A percentile compares a stretch with the other conserved stretches of the same genome.
phyloP scores from a whole-genome alignment of 371 early-diverging fungal genomes.

The Mortierella sp. region DNA sequence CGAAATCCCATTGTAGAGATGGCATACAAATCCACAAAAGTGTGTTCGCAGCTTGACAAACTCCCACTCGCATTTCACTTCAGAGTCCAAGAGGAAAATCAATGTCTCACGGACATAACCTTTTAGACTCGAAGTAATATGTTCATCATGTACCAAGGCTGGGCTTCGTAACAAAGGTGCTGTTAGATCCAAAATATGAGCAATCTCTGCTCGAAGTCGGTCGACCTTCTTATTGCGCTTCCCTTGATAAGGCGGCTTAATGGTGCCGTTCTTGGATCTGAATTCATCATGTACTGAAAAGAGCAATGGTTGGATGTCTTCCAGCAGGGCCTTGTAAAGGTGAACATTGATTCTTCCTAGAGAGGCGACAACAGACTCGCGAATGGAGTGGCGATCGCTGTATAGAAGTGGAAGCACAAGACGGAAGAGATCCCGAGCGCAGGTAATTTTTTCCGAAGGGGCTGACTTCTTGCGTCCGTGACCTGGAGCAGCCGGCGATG shows the following conservation, averaged over 20 bases:
- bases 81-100: constrained; percentile 74
- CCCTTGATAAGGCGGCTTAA: constrained; percentile 71
- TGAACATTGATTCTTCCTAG: constrained; percentile 78
- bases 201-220: constrained; percentile 80
- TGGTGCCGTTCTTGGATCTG: constrained; percentile 59
- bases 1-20: constrained; percentile 80
- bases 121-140: constrained; percentile 72
- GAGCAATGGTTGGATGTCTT: constrained; percentile 76
- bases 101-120: constrained; percentile 81
- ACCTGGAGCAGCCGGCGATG: constrained; percentile 43
- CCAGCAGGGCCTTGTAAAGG: constrained; percentile 76
- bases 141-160: constrained; percentile 72
- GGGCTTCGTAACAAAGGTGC: constrained; percentile 75
- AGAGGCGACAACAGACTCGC: constrained; percentile 78
- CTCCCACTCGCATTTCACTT: constrained; percentile 89
- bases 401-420: constrained; percentile 75
- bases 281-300: constrained; percentile 78
- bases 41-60: constrained; percentile 89
- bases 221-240: constrained; percentile 78
- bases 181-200: constrained; percentile 80
- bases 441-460: constrained; percentile 64
- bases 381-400: constrained; percentile 79
- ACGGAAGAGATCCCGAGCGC: constrained; percentile 71
- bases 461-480: constrained; percentile 69
- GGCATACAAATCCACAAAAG: constrained; percentile 88